Evolutionary conservation across 768 basidiomycete genomes (phyloP).

Genomic region (Psilocybe tampanensis): DNA sequence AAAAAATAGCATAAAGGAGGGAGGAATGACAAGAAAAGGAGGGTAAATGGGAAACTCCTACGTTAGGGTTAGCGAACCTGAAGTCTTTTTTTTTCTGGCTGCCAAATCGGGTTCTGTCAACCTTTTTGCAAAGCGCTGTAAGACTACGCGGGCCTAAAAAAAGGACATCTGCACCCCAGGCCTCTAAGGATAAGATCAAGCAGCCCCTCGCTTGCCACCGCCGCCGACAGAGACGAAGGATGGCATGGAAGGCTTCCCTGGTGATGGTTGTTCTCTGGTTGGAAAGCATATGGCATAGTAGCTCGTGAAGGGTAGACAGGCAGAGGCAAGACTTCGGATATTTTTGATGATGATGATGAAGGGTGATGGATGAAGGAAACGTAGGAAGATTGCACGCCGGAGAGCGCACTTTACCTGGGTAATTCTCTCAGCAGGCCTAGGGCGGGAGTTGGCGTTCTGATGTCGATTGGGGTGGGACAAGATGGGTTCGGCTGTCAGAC

Average conservation of each 20-base stretch:
- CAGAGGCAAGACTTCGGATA: slow-evolving; percentile 7
- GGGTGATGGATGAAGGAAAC: background rate
- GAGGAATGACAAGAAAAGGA: too few relatives aligned
- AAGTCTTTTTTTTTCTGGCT: too few relatives aligned
- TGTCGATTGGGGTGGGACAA: background rate
- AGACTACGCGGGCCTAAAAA: slow-evolving; percentile 8
- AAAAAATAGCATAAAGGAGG: too few relatives aligned
- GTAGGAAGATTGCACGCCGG: slow-evolving; percentile 3
- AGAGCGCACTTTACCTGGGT: background rate
- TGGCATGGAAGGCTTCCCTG: slow-evolving; percentile 21
- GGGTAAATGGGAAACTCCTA: too few relatives aligned
- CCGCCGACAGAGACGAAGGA: slow-evolving; percentile 18
- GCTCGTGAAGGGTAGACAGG: slow-evolving; percentile 4
- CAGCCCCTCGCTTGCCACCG: slow-evolving; percentile 18
- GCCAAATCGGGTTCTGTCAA: too few relatives aligned
- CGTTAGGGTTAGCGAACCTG: too few relatives aligned
- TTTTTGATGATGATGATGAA: slow-evolving; percentile 11
- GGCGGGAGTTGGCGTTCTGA: background rate
- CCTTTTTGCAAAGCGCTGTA: too few relatives aligned
- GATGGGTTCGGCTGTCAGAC: slow-evolving; percentile 10
- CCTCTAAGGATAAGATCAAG: background rate
- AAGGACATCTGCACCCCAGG: slow-evolving; percentile 3
- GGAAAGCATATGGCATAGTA: slow-evolving; percentile 11
- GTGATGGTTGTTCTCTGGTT: slow-evolving; percentile 15
- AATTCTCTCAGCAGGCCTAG: background rate